These are phyloP conservation scores for Umbilicus rupestris DNA, from an alignment of 164 flowering plant genomes.

Conservation along the genomic window DNA sequence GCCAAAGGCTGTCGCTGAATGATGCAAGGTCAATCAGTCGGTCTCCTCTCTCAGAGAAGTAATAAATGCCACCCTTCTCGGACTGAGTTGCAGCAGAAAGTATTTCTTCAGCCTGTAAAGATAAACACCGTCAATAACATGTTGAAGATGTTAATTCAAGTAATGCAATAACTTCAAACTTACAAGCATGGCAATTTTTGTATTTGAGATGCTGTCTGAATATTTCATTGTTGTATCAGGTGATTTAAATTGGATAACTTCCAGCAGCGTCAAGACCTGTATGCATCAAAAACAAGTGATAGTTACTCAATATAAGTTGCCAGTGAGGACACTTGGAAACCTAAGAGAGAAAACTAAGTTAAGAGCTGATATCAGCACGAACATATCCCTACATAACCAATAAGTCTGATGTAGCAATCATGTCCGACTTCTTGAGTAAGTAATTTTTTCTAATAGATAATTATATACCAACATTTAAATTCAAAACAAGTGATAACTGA, in stretches of 20 bases:
- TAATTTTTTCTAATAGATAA: no score
- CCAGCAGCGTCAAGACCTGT: conserved; percentile 86
- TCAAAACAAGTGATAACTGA: no score
- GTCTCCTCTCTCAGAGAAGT: conserved; percentile 89
- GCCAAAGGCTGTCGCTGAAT: conserved; percentile 81
- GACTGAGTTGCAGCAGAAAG: conserved; percentile 54
- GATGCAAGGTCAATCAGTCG: conserved; percentile 79
- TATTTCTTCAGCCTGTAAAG: conserved; percentile 60
- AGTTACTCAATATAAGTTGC: not conserved
- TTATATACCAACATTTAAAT: no score
- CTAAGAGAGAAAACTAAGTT: not conserved
- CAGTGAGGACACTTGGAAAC: not conserved
- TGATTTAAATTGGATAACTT: conserved; percentile 65
- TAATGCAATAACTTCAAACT: conserved; percentile 8
- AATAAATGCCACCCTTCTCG: conserved; percentile 74
- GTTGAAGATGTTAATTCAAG: not conserved
- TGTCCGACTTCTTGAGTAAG: not conserved
- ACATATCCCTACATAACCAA: not conserved
- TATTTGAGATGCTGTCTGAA: conserved; percentile 44
- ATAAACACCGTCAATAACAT: not conserved
- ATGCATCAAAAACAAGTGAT: not conserved
- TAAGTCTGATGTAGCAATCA: not conserved
- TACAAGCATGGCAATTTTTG: conserved; percentile 54
- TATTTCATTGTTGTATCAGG: conserved; percentile 68
- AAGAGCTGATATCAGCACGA: not conserved